These are phyloP conservation scores for Lipomyces orientalis DNA, from an alignment of 805 yeast genomes.

Conservation along the genomic window DNA sequence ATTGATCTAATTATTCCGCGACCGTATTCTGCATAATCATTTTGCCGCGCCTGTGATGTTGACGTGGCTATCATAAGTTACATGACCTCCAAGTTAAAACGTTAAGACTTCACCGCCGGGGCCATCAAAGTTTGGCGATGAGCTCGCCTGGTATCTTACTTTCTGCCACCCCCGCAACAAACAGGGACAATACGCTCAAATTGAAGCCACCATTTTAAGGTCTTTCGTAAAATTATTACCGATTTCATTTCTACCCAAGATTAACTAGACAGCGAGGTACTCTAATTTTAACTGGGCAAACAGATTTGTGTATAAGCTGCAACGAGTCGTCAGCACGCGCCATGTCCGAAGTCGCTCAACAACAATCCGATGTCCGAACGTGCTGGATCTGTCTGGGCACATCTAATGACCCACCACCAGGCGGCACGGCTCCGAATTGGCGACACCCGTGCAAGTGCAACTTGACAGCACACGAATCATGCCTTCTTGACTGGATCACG, in stretches of 20 bases:
- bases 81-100: too few relatives aligned
- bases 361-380: slow-evolving; percentile 42
- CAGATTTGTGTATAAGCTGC: neutral
- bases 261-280: neutral
- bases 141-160: neutral
- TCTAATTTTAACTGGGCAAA: neutral
- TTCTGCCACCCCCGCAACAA: too few relatives aligned
- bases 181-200: neutral
- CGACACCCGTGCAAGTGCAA: slow-evolving; percentile 55
- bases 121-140: neutral
- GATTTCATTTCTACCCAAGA: neutral
- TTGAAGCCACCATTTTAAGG: neutral
- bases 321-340: neutral
- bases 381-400: slow-evolving; percentile 48
- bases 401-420: slow-evolving; percentile 45
- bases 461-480: slow-evolving; percentile 53
- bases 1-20: neutral
- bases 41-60: neutral
- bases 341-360: neutral
- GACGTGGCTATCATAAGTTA: too few relatives aligned
- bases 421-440: slow-evolving; percentile 49
- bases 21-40: neutral
- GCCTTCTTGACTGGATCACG: slow-evolving; percentile 51
- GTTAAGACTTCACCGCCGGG: too few relatives aligned
- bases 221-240: neutral